phyloP scores from a whole-genome alignment of 495 filamentous ascomycete genomes.

The Neurospora sublineolata region DNA sequence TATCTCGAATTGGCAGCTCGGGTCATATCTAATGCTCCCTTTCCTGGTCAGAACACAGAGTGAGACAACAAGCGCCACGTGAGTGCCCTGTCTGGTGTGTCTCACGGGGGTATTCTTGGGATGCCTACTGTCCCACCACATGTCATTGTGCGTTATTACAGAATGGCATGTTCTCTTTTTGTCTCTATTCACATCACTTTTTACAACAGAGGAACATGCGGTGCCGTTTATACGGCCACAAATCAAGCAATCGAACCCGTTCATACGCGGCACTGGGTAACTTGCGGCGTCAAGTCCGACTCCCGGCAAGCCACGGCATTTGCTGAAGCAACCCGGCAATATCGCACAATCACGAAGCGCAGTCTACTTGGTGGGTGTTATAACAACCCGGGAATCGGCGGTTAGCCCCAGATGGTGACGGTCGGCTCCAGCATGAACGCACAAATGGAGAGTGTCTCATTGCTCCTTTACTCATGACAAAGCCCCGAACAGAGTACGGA shows the following conservation, averaged over 20 bases:
- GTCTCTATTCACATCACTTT: background rate
- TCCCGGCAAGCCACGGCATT: background rate
- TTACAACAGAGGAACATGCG: background rate
- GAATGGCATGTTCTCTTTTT: background rate
- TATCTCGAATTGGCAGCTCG: background rate
- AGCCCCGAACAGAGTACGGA: background rate
- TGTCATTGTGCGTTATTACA: background rate
- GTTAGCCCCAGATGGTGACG: background rate
- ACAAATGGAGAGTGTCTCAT: background rate
- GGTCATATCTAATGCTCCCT: background rate
- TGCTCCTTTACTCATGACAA: background rate
- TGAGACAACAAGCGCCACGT: background rate
- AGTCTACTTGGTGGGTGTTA: background rate
- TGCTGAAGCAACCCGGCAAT: background rate
- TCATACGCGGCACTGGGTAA: background rate
- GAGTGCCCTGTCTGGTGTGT: background rate
- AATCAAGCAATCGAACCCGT: background rate
- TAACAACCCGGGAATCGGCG: background rate
- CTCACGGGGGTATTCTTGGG: background rate
- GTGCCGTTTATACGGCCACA: background rate
- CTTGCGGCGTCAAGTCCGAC: background rate
- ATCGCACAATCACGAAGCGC: background rate
- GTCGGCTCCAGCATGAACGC: background rate
- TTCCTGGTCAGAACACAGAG: background rate
- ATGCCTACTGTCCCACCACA: background rate